Percentiles rank a stretch among this genome's conserved stretches.
These are phyloP conservation scores for Fraxinus dipetala DNA, from an alignment of 305 asterid species.

Conservation along the genomic window DNA sequence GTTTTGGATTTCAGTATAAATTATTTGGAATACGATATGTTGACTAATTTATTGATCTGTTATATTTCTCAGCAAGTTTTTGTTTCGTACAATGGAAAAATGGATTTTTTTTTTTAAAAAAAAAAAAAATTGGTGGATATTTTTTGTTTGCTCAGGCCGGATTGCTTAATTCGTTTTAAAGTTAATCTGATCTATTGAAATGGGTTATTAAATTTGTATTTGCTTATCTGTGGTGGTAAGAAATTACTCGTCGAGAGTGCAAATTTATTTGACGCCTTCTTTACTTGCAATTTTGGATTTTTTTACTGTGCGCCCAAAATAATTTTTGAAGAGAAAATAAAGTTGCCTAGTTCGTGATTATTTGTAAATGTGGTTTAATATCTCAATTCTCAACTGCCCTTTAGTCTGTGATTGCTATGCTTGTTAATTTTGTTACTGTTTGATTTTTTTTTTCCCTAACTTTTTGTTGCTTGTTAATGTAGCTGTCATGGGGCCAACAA, in stretches of 20 bases:
- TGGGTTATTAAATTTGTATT: conserved; percentile 3
- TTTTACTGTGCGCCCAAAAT: conserved; percentile 12
- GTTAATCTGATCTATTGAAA: conserved; percentile 17
- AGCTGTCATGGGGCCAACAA: conserved; percentile 39
- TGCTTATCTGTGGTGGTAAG: conserved; percentile 5
- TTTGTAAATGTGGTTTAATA: conserved; percentile 1
- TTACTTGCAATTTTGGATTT: conserved; percentile 8
- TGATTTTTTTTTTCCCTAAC: background rate
- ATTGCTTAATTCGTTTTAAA: conserved; percentile 6
- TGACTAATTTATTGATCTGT: conserved; percentile 11
- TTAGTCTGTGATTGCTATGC: background rate
- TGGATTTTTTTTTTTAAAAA: background rate
- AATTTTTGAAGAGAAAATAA: conserved; percentile 17
- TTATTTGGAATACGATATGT: background rate
- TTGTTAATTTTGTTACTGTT: background rate
- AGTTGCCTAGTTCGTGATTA: conserved; percentile 11
- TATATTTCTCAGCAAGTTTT: background rate
- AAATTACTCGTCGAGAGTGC: conserved; percentile 2
- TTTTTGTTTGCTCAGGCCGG: conserved; percentile 13
- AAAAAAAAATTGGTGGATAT: background rate
- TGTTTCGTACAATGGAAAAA: background rate
- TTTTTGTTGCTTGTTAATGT: background rate
- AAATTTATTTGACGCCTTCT: conserved; percentile 13
- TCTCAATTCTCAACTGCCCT: conserved; percentile 4
- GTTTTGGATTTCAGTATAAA: conserved; percentile 12